A percentile compares a stretch with the other conserved stretches of the same genome.
phyloP scores from a whole-genome alignment of 176 grass and related monocot genomes.

The Ensete glaucum region DNA sequence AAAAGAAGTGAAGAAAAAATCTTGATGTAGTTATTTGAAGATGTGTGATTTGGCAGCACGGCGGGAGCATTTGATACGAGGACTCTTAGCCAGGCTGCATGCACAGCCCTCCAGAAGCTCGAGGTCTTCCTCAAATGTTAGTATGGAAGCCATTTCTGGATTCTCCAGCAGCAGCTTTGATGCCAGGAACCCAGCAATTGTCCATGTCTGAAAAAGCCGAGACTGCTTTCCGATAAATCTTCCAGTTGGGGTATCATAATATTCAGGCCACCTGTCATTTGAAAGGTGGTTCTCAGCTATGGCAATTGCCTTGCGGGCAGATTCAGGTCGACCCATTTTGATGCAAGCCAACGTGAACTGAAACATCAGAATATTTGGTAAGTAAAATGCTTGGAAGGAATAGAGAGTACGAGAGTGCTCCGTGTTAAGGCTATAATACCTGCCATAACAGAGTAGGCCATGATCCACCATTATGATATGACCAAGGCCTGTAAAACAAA shows the following conservation, averaged over 20 bases:
- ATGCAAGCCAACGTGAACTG: constrained; percentile 97
- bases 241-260: constrained; percentile 6
- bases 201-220: constrained; percentile 35
- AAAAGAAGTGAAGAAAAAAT: constrained; percentile 16
- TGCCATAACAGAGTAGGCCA: constrained; percentile 99
- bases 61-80: constrained; percentile 55
- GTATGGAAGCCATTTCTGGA: constrained; percentile 38
- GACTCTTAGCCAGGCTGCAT: constrained; percentile 28
- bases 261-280: constrained; percentile 80
- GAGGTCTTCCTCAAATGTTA: constrained; percentile 39
- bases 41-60: constrained; percentile 28
- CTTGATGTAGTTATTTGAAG: constrained; percentile 25
- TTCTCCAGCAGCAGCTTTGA: constrained; percentile 76
- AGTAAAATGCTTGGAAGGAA: neutral
- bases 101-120: constrained; percentile 45
- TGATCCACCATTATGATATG: constrained; percentile 99
- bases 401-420: neutral
- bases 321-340: constrained; percentile 84
- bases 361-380: constrained; percentile 4
- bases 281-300: constrained; percentile 68
- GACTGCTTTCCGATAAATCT: constrained; percentile 13
- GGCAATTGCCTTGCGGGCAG: constrained; percentile 65
- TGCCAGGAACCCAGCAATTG: constrained; percentile 48
- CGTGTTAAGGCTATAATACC: constrained; percentile 28
- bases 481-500: constrained; percentile 74